Percentiles rank a stretch among this genome's conserved stretches.
Evolutionary conservation across 2,329 filamentous ascomycete genomes (phyloP).

Genomic region (Cadophora gregata): DNA sequence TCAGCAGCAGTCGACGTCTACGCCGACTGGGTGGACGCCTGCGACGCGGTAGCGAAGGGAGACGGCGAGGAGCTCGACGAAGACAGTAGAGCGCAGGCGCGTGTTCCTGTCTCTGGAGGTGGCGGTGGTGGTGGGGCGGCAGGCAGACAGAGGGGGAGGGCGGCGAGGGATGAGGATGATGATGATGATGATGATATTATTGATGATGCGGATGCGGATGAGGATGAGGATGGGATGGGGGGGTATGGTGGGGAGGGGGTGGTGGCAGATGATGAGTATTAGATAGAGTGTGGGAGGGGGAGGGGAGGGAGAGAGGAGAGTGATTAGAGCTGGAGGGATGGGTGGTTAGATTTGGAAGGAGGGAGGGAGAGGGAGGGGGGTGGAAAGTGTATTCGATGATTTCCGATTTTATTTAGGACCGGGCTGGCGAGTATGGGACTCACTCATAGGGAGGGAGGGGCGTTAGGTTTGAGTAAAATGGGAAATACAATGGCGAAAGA

Average conservation of each 20-base stretch:
- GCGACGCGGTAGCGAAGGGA: constrained; percentile 73
- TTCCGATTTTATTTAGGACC: constrained; percentile 11
- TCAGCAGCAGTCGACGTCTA: constrained; percentile 95
- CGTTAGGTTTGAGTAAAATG: constrained; percentile 29
- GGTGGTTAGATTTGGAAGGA: neutral
- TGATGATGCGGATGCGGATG: constrained; percentile 45
- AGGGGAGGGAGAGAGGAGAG: neutral
- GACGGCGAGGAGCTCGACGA: constrained; percentile 49
- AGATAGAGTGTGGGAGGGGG: constrained; percentile 17
- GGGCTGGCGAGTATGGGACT: constrained; percentile 29
- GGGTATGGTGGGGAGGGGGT: constrained; percentile 60
- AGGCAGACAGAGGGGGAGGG: constrained; percentile 29
- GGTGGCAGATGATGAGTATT: constrained; percentile 62
- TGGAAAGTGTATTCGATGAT: neutral
- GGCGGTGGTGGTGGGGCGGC: neutral
- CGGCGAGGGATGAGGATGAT: constrained; percentile 38
- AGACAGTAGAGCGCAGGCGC: constrained; percentile 35
- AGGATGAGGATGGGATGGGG: constrained; percentile 52
- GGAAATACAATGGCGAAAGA: neutral
- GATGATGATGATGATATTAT: constrained; percentile 46
- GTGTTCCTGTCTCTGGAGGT: constrained; percentile 25
- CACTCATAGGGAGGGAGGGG: constrained; percentile 19
- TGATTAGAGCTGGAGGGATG: neutral
- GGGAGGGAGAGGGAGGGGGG: neutral
- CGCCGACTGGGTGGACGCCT: constrained; percentile 98